A percentile compares a stretch with the other conserved stretches of the same genome.
phyloP scores from a whole-genome alignment of 352 stramenopile species.

The Phytophthora palmivora region DNA sequence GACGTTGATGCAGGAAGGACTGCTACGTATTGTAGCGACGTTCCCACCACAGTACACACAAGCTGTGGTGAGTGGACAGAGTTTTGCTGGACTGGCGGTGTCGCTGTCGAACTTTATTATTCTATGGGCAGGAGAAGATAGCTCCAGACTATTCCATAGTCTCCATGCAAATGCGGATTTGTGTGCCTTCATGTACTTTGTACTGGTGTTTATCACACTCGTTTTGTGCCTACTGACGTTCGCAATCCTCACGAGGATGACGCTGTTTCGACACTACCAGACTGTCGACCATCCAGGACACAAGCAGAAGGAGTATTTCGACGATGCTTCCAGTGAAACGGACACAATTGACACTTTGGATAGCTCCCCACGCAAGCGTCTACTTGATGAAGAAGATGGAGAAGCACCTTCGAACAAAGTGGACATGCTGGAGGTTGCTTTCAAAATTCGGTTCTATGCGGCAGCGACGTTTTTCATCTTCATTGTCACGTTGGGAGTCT shows the following conservation, averaged over 20 bases:
- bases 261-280: constrained; percentile 76
- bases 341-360: constrained; percentile 54
- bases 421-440: constrained; percentile 59
- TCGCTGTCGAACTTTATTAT: constrained; percentile 81
- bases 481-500: constrained; percentile 76
- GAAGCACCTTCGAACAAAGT: constrained; percentile 30
- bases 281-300: constrained; percentile 48
- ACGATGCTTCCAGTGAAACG: constrained; percentile 31
- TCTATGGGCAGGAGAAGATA: constrained; percentile 51
- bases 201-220: constrained; percentile 75
- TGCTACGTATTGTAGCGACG: constrained; percentile 77
- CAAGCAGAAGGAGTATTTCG: constrained; percentile 38
- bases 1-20: constrained; percentile 82
- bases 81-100: constrained; percentile 75
- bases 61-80: constrained; percentile 78
- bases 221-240: constrained; percentile 65
- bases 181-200: constrained; percentile 83
- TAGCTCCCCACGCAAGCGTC: constrained; percentile 28
- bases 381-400: constrained; percentile 26
- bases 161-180: constrained; percentile 55
- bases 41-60: constrained; percentile 84
- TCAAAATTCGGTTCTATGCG: constrained; percentile 69
- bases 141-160: constrained; percentile 22
- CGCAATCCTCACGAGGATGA: constrained; percentile 60
- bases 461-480: constrained; percentile 79